These are phyloP conservation scores for Dendrobium catenatum DNA, from an alignment of 106 monocot genomes.

Conservation along the genomic window DNA sequence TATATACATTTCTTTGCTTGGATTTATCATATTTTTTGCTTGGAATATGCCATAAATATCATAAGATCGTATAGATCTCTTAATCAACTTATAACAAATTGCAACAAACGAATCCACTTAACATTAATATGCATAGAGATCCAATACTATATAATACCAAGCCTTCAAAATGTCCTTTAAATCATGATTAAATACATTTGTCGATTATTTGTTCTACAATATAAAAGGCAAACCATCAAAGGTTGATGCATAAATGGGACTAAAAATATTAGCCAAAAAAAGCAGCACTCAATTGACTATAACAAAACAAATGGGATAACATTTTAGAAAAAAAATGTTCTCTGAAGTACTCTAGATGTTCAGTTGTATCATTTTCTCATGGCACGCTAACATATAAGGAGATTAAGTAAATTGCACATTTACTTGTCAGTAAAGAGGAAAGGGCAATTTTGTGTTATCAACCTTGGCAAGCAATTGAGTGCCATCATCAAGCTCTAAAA, in stretches of 20 bases:
- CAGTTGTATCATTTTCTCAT: too few species aligned
- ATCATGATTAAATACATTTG: background rate
- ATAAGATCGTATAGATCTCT: background rate
- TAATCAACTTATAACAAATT: background rate
- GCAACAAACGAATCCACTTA: background rate
- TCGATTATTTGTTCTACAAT: background rate
- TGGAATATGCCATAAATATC: background rate
- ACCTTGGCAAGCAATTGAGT: constrained; percentile 55
- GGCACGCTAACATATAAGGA: too few species aligned
- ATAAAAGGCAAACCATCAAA: background rate
- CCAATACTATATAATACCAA: background rate
- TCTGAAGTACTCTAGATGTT: background rate
- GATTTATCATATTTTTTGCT: background rate
- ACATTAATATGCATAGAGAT: background rate
- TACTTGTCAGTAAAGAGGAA: too few species aligned
- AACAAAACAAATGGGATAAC: background rate
- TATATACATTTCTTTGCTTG: too few species aligned
- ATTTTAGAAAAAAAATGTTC: background rate
- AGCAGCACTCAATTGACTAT: background rate
- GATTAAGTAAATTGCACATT: too few species aligned
- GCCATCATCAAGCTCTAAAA: constrained; percentile 78
- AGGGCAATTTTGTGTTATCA: background rate
- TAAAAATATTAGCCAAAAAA: background rate
- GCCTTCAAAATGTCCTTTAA: background rate
- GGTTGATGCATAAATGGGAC: background rate